Evolutionary conservation across 371 early-diverging fungal genomes (phyloP), one percentile per base, ranked within the genome.

Genomic region (Entomophthora muscae): DNA sequence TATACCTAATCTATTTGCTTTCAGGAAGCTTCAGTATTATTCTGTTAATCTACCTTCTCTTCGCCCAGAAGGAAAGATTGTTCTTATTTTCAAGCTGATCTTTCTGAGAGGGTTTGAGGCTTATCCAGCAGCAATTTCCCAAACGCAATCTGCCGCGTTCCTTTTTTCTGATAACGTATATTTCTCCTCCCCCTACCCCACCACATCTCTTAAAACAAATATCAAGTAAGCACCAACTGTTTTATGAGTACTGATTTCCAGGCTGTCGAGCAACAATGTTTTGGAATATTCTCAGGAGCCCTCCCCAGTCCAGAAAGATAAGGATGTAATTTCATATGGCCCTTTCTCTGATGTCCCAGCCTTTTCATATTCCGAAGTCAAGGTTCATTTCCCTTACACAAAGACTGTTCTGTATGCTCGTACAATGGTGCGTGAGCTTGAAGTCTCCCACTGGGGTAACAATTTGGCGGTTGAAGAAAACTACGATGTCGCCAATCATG

Each of bases 401-500:
- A 74, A 78, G 22, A 78, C 87, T 31, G 71, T 88, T 27, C 68
- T 91, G 0, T 83, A 85, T 21, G 82, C 84, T 0, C 76, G 78
- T 57, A 70, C 71, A 1, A 74, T 85, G 51, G 69, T 73, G 30
- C 82, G 91, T 52, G 86, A 91, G 59, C 68, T 94, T 28, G 83
- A 88, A 68, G 73, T 96, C 31, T 88, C 89, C 66, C 93, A 93
- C 68, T 90, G 89, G 88, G 88, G 85, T 30, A 76, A 78, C 58
- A 85, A 85, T 64, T 69, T 94, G 57, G 83, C 82, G 21, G 83
- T 95, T 12, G 85, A 88, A 63, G 98, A 98, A 66, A 80, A 86
- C 71, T 88, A 82, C 66, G 80, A 80, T 53, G 64, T 98, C 56
- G 81, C 79, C 56, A 85, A 93, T 71, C 77, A 78, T 29, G 95